A percentile compares a stretch with the other conserved stretches of the same genome.
Evolutionary conservation across 805 yeast species (phyloP).

Genomic region (Candida boleticola): DNA sequence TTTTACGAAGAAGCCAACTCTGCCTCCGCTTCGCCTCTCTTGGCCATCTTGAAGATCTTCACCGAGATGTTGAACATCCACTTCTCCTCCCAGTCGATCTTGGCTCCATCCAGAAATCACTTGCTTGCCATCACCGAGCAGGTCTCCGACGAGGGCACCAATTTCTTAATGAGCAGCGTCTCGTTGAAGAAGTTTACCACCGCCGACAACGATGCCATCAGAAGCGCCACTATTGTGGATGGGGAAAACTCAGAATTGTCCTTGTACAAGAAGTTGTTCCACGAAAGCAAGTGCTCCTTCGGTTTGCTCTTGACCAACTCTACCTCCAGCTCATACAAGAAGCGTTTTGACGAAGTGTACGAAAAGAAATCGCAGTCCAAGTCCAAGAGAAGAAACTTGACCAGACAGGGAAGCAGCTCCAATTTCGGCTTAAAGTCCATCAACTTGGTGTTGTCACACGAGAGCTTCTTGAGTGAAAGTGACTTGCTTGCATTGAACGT

Average conservation of each 20-base stretch:
- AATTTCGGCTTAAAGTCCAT: slow-evolving; percentile 14
- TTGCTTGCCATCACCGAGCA: slow-evolving; percentile 31
- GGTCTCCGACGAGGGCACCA: slow-evolving; percentile 18
- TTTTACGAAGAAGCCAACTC: slow-evolving; percentile 27
- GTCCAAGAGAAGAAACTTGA: slow-evolving; percentile 3
- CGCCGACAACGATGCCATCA: slow-evolving; percentile 1
- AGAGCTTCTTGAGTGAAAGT: slow-evolving; percentile 30
- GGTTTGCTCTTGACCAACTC: slow-evolving; percentile 28
- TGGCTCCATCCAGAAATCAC: slow-evolving; percentile 30
- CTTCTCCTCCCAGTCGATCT: slow-evolving; percentile 26
- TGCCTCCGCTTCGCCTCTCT: slow-evolving; percentile 22
- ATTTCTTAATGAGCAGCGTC: slow-evolving; percentile 26
- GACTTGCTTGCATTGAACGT: slow-evolving; percentile 33
- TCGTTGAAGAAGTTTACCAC: slow-evolving; percentile 9
- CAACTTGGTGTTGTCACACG: slow-evolving; percentile 29
- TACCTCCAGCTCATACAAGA: slow-evolving; percentile 6
- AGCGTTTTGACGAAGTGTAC: slow-evolving; percentile 2
- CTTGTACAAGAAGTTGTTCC: slow-evolving; percentile 26
- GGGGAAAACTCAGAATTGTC: slow-evolving; percentile 18
- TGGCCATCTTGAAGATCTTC: slow-evolving; percentile 33
- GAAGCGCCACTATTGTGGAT: slow-evolving; percentile 6
- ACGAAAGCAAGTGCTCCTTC: slow-evolving; percentile 25
- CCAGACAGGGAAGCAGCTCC: slow-evolving; percentile 9
- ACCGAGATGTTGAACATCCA: slow-evolving; percentile 29
- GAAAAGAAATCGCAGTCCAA: neutral